A percentile compares a stretch with the other conserved stretches of the same genome.
Conservation (phyloP, 2,329 filamentous ascomycete species). For the Trichoderma sp. region DNA sequence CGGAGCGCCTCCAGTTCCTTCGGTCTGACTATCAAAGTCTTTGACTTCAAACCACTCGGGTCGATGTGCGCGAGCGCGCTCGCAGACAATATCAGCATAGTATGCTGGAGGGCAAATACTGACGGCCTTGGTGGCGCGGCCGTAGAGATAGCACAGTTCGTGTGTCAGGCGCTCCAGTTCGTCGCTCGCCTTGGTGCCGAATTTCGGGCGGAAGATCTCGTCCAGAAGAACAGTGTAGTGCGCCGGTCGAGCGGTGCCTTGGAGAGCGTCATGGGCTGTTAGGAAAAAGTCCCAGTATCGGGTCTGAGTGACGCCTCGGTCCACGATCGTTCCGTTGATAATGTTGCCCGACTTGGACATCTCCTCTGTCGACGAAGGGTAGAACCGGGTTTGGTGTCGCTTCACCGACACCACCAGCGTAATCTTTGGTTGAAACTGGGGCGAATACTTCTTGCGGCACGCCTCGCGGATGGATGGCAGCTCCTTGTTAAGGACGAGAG, state of each 20-base stretch:
- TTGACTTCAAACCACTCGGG: constrained; percentile 59
- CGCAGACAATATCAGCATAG: constrained; percentile 85
- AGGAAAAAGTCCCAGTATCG: constrained; percentile 84
- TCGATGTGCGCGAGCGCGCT: constrained; percentile 73
- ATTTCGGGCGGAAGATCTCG: constrained; percentile 60
- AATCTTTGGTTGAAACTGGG: constrained; percentile 59
- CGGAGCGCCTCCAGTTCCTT: constrained; percentile 23
- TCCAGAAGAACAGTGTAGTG: constrained; percentile 80
- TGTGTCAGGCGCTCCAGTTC: constrained; percentile 73
- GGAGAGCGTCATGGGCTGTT: constrained; percentile 75
- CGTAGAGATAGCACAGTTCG: constrained; percentile 80
- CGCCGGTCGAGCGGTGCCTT: constrained; percentile 80
- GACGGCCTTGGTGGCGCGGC: constrained; percentile 84
- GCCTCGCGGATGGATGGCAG: constrained; percentile 66
- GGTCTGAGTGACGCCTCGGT: constrained; percentile 76
- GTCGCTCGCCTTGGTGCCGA: constrained; percentile 57
- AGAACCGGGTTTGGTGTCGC: constrained; percentile 86
- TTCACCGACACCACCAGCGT: constrained; percentile 82
- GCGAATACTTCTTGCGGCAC: constrained; percentile 61
- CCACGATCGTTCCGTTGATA: constrained; percentile 76
- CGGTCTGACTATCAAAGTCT: constrained; percentile 37
- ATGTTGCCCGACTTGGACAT: constrained; percentile 64
- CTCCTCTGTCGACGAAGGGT: constrained; percentile 58
- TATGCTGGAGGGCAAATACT: constrained; percentile 87
- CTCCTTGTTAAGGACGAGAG: constrained; percentile 67